A percentile compares a stretch with the other conserved stretches of the same genome.
These are phyloP conservation scores for Catharanthus roseus DNA, from an alignment of 257 asterid species.

Conservation along the genomic window DNA sequence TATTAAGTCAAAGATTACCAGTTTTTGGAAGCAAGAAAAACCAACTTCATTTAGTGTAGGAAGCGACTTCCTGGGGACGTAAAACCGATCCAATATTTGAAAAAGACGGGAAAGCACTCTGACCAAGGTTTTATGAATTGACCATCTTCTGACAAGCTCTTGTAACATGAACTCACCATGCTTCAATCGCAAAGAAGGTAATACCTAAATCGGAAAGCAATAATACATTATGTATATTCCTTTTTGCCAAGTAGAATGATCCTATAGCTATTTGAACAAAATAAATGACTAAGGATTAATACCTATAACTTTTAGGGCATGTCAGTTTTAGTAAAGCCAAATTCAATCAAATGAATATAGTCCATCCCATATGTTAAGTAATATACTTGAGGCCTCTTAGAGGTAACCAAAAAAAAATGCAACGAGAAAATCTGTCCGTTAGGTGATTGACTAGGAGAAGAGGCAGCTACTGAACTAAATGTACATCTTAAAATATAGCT, in stretches of 20 bases:
- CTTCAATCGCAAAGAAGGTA: slow-evolving; percentile 77
- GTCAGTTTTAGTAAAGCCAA: not conserved
- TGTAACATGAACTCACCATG: slow-evolving; percentile 93
- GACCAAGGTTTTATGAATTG: slow-evolving; percentile 88
- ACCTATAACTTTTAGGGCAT: not conserved
- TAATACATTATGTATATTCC: not conserved
- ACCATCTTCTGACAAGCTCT: slow-evolving; percentile 91
- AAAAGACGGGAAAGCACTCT: slow-evolving; percentile 94
- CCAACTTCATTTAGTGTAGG: slow-evolving; percentile 89
- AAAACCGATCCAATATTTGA: slow-evolving; percentile 83
- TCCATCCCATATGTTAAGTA: not conserved
- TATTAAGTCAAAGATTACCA: slow-evolving; percentile 40
- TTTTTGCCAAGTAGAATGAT: not conserved
- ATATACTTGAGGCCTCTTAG: not conserved
- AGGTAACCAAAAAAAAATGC: too few species aligned
- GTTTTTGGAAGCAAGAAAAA: slow-evolving; percentile 78
- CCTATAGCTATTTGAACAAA: not conserved
- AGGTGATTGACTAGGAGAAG: not conserved
- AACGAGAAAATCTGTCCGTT: not conserved
- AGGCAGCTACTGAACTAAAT: too few species aligned
- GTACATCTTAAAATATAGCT: too few species aligned
- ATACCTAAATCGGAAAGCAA: slow-evolving; percentile 35
- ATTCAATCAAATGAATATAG: not conserved
- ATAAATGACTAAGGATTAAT: too few species aligned
- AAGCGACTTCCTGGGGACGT: slow-evolving; percentile 86